Conservation (phyloP, 306 rosid species). For the Senna tora region DNA sequence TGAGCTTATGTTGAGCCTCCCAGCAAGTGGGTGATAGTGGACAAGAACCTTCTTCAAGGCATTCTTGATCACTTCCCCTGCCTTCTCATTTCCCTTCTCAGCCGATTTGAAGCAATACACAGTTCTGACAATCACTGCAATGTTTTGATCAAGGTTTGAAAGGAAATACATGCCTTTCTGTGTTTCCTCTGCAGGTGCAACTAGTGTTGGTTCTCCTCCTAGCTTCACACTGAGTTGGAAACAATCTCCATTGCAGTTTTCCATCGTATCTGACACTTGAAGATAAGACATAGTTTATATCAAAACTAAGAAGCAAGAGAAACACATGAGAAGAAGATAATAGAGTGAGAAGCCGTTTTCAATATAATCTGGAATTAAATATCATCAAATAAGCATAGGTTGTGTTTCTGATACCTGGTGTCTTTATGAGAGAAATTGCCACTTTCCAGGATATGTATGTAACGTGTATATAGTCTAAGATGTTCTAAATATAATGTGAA, state of each 20-base stretch:
- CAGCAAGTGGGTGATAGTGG: constrained; percentile 84
- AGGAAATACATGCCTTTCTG: constrained; percentile 72
- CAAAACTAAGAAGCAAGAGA: constrained; percentile 21
- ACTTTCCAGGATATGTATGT: constrained; percentile 16
- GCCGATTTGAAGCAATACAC: constrained; percentile 65
- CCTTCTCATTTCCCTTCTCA: constrained; percentile 66
- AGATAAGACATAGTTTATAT: neutral
- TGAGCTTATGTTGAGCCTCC: constrained; percentile 68
- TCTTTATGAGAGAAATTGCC: neutral
- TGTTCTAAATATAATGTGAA: constrained; percentile 16
- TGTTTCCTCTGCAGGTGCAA: constrained; percentile 71
- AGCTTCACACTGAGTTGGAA: constrained; percentile 54
- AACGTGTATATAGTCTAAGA: neutral
- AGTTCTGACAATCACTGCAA: constrained; percentile 74
- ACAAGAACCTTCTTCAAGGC: constrained; percentile 74
- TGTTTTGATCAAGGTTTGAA: constrained; percentile 92
- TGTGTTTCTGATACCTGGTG: constrained; percentile 1
- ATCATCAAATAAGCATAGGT: neutral
- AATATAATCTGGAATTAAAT: neutral
- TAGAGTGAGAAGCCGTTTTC: neutral
- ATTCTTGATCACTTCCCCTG: constrained; percentile 59
- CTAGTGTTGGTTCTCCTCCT: constrained; percentile 56
- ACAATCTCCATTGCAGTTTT: constrained; percentile 19
- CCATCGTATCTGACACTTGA: constrained; percentile 43
- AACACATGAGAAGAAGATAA: constrained; percentile 24